Percentiles rank a stretch among this genome's conserved stretches.
Conservation (phyloP, 306 rosid genomes). For the Dryas drummondii region DNA sequence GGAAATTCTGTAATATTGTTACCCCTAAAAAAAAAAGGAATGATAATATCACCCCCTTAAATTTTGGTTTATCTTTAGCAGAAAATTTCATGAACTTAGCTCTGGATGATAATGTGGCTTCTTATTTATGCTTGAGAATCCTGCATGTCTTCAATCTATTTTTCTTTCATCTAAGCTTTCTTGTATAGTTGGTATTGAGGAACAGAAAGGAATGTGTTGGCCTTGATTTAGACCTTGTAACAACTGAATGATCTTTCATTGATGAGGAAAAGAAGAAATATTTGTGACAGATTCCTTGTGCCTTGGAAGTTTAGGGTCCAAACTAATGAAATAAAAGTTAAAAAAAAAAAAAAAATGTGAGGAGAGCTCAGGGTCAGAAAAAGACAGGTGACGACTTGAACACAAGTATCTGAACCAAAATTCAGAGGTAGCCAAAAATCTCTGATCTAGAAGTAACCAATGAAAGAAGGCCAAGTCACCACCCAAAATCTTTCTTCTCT, state of each 20-base stretch:
- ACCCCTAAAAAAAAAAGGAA: no score
- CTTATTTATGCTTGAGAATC: no score
- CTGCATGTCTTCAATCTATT: background rate
- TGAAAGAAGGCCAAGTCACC: conserved; percentile 48
- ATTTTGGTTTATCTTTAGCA: background rate
- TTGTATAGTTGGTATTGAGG: background rate
- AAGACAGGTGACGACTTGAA: no score
- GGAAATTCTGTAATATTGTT: background rate
- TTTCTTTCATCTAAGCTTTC: background rate
- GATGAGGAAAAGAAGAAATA: no score
- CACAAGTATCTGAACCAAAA: background rate
- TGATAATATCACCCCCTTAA: background rate
- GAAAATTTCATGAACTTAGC: no score
- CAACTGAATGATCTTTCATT: no score
- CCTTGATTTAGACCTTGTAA: background rate
- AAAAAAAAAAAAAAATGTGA: no score
- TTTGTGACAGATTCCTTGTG: no score
- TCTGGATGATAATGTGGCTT: no score
- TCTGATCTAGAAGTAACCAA: conserved; percentile 61
- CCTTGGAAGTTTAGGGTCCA: no score
- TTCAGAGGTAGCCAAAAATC: conserved; percentile 30
- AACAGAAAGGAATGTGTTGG: background rate
- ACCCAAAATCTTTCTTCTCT: conserved; percentile 37
- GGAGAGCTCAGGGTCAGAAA: no score
- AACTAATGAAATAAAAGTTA: no score